Conservation (phyloP, 2,329 filamentous ascomycete genomes). For the Tolypocladium capitatum region DNA sequence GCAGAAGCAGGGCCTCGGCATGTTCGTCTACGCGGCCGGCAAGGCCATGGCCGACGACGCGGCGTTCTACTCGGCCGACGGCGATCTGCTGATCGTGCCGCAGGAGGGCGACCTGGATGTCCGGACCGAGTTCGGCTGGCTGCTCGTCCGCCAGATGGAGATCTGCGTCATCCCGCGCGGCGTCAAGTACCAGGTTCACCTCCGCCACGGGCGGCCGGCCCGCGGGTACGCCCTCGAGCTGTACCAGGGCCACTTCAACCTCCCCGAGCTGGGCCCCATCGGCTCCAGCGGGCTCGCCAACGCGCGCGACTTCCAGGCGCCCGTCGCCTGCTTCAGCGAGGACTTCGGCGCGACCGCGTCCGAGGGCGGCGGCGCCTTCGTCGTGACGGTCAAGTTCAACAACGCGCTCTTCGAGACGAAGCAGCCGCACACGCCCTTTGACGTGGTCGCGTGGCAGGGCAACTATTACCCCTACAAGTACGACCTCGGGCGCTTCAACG, state of each 20-base stretch:
- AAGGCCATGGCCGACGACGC: slow-evolving; percentile 61
- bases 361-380: background rate
- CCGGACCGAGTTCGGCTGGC: slow-evolving; percentile 60
- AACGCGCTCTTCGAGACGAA: slow-evolving; percentile 49
- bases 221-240: slow-evolving; percentile 66
- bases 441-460: slow-evolving; percentile 72
- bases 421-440: slow-evolving; percentile 63
- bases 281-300: slow-evolving; percentile 66
- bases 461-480: slow-evolving; percentile 75
- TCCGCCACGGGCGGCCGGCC: slow-evolving; percentile 46
- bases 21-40: slow-evolving; percentile 68
- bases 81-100: slow-evolving; percentile 63
- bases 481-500: slow-evolving; percentile 64
- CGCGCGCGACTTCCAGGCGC: slow-evolving; percentile 60
- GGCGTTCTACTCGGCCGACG: slow-evolving; percentile 76
- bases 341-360: slow-evolving; percentile 29
- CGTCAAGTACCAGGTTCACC: slow-evolving; percentile 58
- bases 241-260: slow-evolving; percentile 57
- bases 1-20: slow-evolving; percentile 65
- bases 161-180: slow-evolving; percentile 66
- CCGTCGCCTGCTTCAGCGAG: slow-evolving; percentile 57
- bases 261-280: slow-evolving; percentile 62
- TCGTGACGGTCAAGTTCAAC: slow-evolving; percentile 46
- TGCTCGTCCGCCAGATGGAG: slow-evolving; percentile 66
- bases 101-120: slow-evolving; percentile 65